phyloP scores from a whole-genome alignment of 2,329 filamentous ascomycete genomes.

The Aspergillus quadricinctus region DNA sequence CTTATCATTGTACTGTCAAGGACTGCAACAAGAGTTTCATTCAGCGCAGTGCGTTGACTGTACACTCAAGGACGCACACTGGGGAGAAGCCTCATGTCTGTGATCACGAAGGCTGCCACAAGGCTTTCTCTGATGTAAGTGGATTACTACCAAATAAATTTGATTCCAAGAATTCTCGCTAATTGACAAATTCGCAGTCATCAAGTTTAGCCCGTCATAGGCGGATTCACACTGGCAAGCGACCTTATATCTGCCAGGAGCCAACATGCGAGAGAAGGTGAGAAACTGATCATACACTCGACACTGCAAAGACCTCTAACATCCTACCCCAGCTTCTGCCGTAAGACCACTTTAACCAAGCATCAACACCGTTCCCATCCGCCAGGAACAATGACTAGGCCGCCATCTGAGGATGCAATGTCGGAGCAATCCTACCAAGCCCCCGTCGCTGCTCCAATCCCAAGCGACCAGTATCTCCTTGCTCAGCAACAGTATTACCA shows the following conservation, averaged over 20 bases:
- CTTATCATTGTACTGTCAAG: conserved; percentile 43
- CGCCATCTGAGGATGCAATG: conserved; percentile 33
- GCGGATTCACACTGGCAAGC: conserved; percentile 38
- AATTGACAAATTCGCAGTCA: conserved; percentile 21
- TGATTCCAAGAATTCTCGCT: conserved; percentile 1
- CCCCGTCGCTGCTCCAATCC: conserved; percentile 25
- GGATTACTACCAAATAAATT: neutral
- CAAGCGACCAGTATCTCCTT: conserved; percentile 33
- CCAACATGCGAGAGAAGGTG: conserved; percentile 38
- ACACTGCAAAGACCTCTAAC: neutral
- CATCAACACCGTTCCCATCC: conserved; percentile 39
- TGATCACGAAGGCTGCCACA: conserved; percentile 40
- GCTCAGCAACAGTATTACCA: conserved; percentile 34
- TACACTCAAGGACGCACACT: conserved; percentile 43
- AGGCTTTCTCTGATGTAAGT: conserved; percentile 43
- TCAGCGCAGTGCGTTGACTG: conserved; percentile 45
- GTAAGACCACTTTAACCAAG: conserved; percentile 40
- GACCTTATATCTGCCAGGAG: conserved; percentile 39
- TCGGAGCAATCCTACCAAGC: conserved; percentile 36
- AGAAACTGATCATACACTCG: neutral
- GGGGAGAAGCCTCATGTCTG: conserved; percentile 44
- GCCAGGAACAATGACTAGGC: conserved; percentile 29
- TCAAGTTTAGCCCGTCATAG: conserved; percentile 40
- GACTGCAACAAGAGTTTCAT: conserved; percentile 47
- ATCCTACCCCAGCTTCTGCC: conserved; percentile 31